phyloP scores from a whole-genome alignment of 1,139 yeast species.

The Pneumocystis jirovecii region DNA sequence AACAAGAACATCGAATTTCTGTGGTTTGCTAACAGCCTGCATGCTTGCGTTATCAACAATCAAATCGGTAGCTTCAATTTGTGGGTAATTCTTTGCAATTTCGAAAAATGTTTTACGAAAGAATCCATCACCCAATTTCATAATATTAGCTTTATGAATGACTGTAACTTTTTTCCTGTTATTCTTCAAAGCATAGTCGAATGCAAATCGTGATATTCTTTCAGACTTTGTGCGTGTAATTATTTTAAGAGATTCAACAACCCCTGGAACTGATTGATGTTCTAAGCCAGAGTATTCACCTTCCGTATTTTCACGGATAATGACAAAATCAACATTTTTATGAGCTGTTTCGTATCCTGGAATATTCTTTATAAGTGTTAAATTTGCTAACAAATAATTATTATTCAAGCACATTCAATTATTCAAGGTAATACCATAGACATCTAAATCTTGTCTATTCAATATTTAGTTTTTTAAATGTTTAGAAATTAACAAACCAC shows the following conservation, averaged over 20 bases:
- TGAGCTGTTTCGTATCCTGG: conserved; percentile 89
- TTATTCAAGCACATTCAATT: not conserved
- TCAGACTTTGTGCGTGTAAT: conserved; percentile 91
- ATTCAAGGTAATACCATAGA: conserved; percentile 35
- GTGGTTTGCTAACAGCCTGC: conserved; percentile 98
- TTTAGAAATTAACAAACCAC: not conserved
- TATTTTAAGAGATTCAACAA: conserved; percentile 89
- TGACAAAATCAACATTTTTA: conserved; percentile 76
- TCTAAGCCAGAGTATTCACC: conserved; percentile 98
- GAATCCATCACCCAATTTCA: conserved; percentile 97
- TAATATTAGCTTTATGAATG: conserved; percentile 96
- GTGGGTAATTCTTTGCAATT: conserved; percentile 68
- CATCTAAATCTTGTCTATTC: conserved; percentile 77
- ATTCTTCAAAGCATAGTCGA: conserved; percentile 86
- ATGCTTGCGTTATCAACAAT: conserved; percentile 97
- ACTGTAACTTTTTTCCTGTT: conserved; percentile 88
- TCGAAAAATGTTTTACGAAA: conserved; percentile 89
- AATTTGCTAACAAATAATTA: conserved; percentile 34
- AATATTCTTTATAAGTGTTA: conserved; percentile 81
- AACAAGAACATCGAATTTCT: conserved; percentile 93
- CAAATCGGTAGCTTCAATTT: conserved; percentile 72
- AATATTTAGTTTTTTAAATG: not conserved
- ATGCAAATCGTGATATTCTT: conserved; percentile 94
- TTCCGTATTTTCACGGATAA: conserved; percentile 94
- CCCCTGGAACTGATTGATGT: conserved; percentile 96